Percentiles rank a stretch among this genome's conserved stretches.
Evolutionary conservation across 2,329 filamentous ascomycete species (phyloP).

Genomic region (Aureobasidium leucospermi): DNA sequence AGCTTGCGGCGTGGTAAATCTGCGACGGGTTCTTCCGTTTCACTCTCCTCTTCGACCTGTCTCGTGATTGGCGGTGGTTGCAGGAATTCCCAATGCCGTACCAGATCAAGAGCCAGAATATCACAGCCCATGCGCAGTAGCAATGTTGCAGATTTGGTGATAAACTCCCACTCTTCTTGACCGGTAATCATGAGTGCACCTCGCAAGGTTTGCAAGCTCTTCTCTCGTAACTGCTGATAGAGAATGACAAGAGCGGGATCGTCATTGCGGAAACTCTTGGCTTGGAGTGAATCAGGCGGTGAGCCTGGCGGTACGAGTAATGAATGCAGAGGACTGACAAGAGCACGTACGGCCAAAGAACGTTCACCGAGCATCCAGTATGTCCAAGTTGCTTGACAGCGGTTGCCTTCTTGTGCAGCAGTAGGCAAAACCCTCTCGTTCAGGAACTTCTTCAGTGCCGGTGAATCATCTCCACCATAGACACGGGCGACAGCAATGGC

Average conservation of each 20-base stretch:
- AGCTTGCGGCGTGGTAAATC: constrained; percentile 12
- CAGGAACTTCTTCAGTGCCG: constrained; percentile 64
- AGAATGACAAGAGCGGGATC: constrained; percentile 83
- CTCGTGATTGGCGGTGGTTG: background rate
- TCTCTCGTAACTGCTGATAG: constrained; percentile 77
- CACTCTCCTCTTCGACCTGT: constrained; percentile 9
- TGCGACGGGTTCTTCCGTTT: constrained; percentile 26
- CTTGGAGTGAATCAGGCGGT: constrained; percentile 54
- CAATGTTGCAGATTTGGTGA: constrained; percentile 65
- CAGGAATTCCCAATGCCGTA: constrained; percentile 72
- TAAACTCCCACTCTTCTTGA: constrained; percentile 78
- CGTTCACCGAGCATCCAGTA: constrained; percentile 83
- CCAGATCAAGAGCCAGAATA: constrained; percentile 75
- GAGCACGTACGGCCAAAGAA: constrained; percentile 74
- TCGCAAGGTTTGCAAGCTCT: constrained; percentile 72
- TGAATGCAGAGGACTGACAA: constrained; percentile 63
- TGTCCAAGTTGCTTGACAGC: constrained; percentile 92
- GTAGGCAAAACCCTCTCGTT: constrained; percentile 71
- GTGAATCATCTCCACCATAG: constrained; percentile 77
- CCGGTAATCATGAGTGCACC: constrained; percentile 78
- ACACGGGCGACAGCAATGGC: constrained; percentile 82
- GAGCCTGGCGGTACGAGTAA: constrained; percentile 62
- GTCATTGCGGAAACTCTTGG: constrained; percentile 77
- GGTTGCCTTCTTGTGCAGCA: constrained; percentile 73
- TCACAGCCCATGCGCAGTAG: constrained; percentile 57